Base-by-base conservation (phyloP, 192 early-diverging fungal species). In the Coemansia erecta region DNA sequence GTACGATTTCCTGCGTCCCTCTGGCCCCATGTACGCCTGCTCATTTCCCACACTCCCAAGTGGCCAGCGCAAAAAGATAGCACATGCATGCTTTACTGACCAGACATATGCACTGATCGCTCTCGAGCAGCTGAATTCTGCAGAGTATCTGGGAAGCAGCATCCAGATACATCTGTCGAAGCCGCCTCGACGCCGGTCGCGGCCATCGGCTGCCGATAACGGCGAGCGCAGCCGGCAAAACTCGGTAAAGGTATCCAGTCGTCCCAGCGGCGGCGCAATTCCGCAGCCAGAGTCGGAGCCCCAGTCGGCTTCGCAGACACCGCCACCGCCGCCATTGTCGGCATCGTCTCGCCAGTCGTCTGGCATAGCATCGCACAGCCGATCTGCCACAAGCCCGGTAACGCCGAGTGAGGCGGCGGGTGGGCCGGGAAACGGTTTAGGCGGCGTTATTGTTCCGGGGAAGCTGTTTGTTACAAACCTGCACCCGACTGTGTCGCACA, bases 391-490 rank as follows among this genome's bases (percentile, higher is more conserved):
- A 26, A 69, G 58, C 42, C 63, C 70, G 15, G 31, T n/a, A 7
- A 35, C 35, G 42, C 45, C 51, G 8, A 47, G 9, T 10, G 54
- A 51, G 52, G 15, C 28, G 2, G 42, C 56, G 13, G 48, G 63
- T 8, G 55, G 61, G 4, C 60, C 66, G n/a, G 70, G 68, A 22
- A 52, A 33, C 24, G 77, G 77, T 13, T 58, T 74, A n/a, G 71
- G 70, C 37, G 74, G 70, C 45, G 66, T 72, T 12, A 78, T 72
- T 49, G 68, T 66, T 39, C 77, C 77, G 1, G 71, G 74, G 12
- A 82, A 82, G 68, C 64, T 82, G 19, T 82, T 82, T 69, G 69
- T 82, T 37, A 82, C 72, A 23, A 73, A 73, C 19, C 72, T 82
- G 42, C 81, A 82, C 43, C 61, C 64, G 13, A 77, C 71, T 2